A percentile compares a stretch with the other conserved stretches of the same genome.
Evolutionary conservation across 306 rosid genomes (phyloP).

Genomic region (Aeschynomene evenia): DNA sequence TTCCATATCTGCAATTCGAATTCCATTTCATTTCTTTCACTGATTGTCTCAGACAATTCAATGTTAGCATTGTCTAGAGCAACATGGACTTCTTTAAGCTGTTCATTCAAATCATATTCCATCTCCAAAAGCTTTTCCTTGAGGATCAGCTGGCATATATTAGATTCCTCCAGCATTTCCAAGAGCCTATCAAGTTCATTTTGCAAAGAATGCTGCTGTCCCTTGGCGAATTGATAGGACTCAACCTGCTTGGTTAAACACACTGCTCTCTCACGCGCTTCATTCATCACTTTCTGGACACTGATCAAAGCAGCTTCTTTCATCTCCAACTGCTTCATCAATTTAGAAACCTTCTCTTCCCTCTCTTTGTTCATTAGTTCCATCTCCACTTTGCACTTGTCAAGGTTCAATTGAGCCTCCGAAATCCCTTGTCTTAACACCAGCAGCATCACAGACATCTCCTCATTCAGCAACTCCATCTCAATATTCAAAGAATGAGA

Average conservation of each 20-base stretch:
- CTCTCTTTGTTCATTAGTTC: constrained; percentile 39
- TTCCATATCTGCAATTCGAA: constrained; percentile 70
- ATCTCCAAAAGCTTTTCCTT: constrained; percentile 37
- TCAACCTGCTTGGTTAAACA: constrained; percentile 41
- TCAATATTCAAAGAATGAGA: constrained; percentile 43
- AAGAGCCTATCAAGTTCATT: constrained; percentile 52
- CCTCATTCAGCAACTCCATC: constrained; percentile 70
- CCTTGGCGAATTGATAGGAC: constrained; percentile 40
- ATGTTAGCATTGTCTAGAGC: constrained; percentile 47
- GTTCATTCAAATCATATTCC: constrained; percentile 35
- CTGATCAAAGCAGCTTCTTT: constrained; percentile 46
- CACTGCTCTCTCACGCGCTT: constrained; percentile 40
- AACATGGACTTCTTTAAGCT: constrained; percentile 37
- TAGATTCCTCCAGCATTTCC: constrained; percentile 61
- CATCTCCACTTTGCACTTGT: constrained; percentile 39
- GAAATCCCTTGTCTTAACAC: constrained; percentile 62
- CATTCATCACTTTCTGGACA: constrained; percentile 32
- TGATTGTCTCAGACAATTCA: constrained; percentile 52
- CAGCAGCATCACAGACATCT: constrained; percentile 55
- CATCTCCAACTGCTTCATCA: constrained; percentile 65
- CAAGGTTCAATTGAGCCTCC: constrained; percentile 58
- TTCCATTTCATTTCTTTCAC: constrained; percentile 62
- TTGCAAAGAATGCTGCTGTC: constrained; percentile 38
- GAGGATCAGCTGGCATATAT: constrained; percentile 39
- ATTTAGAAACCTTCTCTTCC: constrained; percentile 37